Base-by-base conservation (phyloP, 305 asterid genomes). In the Fraxinus albicans region DNA sequence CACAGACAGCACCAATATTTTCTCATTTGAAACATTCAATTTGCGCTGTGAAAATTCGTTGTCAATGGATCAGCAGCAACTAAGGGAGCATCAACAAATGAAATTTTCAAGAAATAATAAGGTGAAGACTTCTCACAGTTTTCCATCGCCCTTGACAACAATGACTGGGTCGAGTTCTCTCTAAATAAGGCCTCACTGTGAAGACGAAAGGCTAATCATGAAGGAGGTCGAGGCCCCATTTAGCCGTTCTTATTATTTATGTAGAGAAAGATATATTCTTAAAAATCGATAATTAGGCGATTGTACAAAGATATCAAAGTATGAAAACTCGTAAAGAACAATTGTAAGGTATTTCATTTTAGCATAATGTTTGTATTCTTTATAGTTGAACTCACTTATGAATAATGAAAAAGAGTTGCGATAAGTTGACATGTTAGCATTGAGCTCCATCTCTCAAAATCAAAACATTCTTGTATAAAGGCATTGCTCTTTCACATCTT, bases 91-190 rank as follows among this genome's bases (percentile, higher is more conserved):
- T 36, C 65, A 27, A 21, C 21, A 12, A 3, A 35, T 19, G 34
- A 63, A 63, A 63, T 23, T 34, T 8, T 17, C 55, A 83, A 27
- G 23, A 77, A 73, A 23, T 21, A 3, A 23, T 58, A 65, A 21
- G 34, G 3, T 65, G 75, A 69, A 12, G 12, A 77, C 65, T 27
- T 33, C 35, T 6, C 79, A 27, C 7, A 70, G 34, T 21, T 89
- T 91, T 83, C 98, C 98, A 25, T 98, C 98, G 75, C 98, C 94
- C 38, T 88, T 95, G 88, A 89, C 94, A 23, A 84, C 93, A 1
- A 87, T 90, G 88, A 90, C 87, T 2, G 87, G 92, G 21, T 55
- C 88, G 50, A 89, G 86, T 76, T 86, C 93, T 10, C 73, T 94
- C 76, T 92, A 89, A 77, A 84, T 91, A 63, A 85, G 86, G 44